Base-by-base conservation (phyloP, 768 basidiomycete genomes). In the Leccinum arenicola region DNA sequence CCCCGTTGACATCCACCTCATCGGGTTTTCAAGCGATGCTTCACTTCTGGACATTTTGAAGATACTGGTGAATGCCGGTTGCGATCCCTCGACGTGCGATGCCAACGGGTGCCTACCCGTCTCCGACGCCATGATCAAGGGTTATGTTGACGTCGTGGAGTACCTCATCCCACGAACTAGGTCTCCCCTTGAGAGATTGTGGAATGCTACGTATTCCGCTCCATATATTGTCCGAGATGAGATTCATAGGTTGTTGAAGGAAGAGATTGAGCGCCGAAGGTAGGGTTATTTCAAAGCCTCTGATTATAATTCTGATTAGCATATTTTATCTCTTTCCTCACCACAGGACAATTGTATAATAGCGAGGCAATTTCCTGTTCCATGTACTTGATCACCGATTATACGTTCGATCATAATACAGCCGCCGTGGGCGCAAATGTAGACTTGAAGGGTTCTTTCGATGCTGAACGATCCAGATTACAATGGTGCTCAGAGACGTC, bases 71-170 rank as follows among this genome's bases (percentile, higher is more conserved):
- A 7, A 15, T 31, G 23, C 45, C 1, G 60, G 61, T 19, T 56
- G 61, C 15, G 23, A 61, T 49, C 60, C 54, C 14, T 56, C 50
- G 4, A 29, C 21, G 6, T 33, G 60, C 12, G 53, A 51, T 25
- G 33, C 27, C 21, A 1, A 47, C 3, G 50, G 49, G 17, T 27
- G 31, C 25, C 19, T 49, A 4, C 33, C 60, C 25, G 2, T 61
- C 15, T 38, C 50, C 33, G 17, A 15, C 7, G 60, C 61, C 17
- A 3, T 51, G 3, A 3, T 9, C 6, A 1, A 1, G 29, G 60
- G 54, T 10, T 5, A 5, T 11, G 17, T 21, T 15, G 2, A 27
- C 1, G 23, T 57, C 3, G 50, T 51, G 21, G 2, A 35, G 2
- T 56, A 52, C 29, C 60, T 61, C 15, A 50, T 61, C 0, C 51